Evolutionary conservation across 2,329 filamentous ascomycete species (phyloP).

Genomic region (Hypoxylon sp.): DNA sequence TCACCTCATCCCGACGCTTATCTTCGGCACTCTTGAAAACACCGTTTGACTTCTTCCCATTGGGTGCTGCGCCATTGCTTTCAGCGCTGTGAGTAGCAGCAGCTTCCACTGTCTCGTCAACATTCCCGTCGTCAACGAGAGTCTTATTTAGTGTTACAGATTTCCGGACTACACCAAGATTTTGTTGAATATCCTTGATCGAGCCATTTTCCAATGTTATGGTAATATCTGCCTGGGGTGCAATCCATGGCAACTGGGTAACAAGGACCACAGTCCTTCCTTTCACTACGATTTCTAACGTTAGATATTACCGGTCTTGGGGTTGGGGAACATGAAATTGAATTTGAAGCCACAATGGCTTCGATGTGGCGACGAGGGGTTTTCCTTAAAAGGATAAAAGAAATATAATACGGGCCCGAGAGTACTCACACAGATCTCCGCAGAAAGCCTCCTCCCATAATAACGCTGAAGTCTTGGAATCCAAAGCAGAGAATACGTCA

Average conservation of each 20-base stretch:
- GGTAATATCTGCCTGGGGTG: constrained; percentile 65
- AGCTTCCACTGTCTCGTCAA: constrained; percentile 52
- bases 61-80: constrained; percentile 36
- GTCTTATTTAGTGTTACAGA: constrained; percentile 62
- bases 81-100: constrained; percentile 40
- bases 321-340: background rate
- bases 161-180: constrained; percentile 63
- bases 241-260: constrained; percentile 69
- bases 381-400: constrained; percentile 1
- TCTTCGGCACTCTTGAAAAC: constrained; percentile 56
- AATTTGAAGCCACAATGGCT: background rate
- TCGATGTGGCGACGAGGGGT: background rate
- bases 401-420: background rate
- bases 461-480: constrained; percentile 69
- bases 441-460: constrained; percentile 73
- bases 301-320: background rate
- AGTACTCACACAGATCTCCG: constrained; percentile 60
- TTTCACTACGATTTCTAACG: constrained; percentile 52
- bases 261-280: constrained; percentile 71
- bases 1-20: constrained; percentile 60
- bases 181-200: constrained; percentile 60
- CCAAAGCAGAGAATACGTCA: constrained; percentile 72
- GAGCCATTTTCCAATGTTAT: constrained; percentile 64
- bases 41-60: constrained; percentile 43
- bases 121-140: constrained; percentile 55